Evolutionary conservation across 169 alveolate species (phyloP).

Genomic region (Eimeria maxima): DNA sequence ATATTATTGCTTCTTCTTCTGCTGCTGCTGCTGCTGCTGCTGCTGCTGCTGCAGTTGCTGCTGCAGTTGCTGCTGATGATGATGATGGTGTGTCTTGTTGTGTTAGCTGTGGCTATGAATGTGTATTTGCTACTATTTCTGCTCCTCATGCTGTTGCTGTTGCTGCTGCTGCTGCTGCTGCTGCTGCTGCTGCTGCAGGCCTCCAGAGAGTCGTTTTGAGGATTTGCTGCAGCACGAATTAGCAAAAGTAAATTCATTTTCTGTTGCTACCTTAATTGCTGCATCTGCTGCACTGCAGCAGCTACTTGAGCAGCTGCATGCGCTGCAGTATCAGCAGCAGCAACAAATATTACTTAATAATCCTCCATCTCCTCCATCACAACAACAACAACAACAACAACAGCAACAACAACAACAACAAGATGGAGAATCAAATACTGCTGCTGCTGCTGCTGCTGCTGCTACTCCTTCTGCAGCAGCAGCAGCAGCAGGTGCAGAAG

Average conservation of each 20-base stretch:
- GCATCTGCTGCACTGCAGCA: conserved; percentile 73
- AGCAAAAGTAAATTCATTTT: conserved; percentile 88
- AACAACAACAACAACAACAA: background rate
- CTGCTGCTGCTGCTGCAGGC: background rate
- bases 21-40: conserved; percentile 51
- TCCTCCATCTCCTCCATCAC: background rate
- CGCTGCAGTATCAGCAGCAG: conserved; percentile 63
- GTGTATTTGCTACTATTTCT: background rate
- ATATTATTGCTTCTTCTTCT: background rate
- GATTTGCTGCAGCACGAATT: conserved; percentile 88
- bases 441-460: background rate
- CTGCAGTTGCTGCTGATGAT: background rate
- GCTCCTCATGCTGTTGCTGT: background rate
- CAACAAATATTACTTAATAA: background rate
- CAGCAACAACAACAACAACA: conserved; percentile 8
- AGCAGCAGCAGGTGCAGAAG: background rate
- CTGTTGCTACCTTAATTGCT: conserved; percentile 18
- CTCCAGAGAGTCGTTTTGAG: conserved; percentile 89
- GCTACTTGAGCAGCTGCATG: conserved; percentile 41
- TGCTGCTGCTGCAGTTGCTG: background rate
- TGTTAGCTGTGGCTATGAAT: no score
- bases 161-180: conserved; percentile 46
- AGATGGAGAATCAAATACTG: background rate
- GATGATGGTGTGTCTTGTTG: no score
- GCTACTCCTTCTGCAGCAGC: background rate